Evolutionary conservation across 345 rosid species (phyloP), one percentile per base, ranked within the genome.

Genomic region (Cochlearia excelsa): DNA sequence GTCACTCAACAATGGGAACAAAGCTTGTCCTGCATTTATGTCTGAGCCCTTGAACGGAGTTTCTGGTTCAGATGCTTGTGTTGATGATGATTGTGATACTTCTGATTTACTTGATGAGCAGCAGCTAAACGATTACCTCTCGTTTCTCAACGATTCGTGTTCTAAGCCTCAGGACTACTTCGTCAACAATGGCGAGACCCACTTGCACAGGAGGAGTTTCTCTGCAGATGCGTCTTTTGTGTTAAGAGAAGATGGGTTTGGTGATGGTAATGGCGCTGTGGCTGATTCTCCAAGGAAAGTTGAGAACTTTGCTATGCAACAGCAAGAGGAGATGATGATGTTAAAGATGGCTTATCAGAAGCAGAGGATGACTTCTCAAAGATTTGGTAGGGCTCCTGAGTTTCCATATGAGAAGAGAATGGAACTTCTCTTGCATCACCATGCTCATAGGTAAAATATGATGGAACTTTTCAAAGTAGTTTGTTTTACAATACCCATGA

Each of bases 201-300:
- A 82, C 71, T 52, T 77, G 46, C 99, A 85, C 46, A 79, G 83
- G 64, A 82, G 97, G 77, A 83, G 97, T 55, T 81, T 74, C 59
- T 85, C 88, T 0, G 97, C 82, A 43, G 97, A 89, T 64, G 90
- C 77, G 39, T 79, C 77, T 45, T 79, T 78, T 51, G 79, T 79
- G 63, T 62, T 50, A 4, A 87, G 78, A 41, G 95, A 84, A 26
- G 86, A 57, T 42, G 71, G 68, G 46, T 74, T 80, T 61, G 74
- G 58, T 31, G 91, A 83, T 56, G 80, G 69, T 75, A 59, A 67
- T 40, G 77, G 67, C 55, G 65, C 65, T 61, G 80, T 68, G 30
- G 66, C 70, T 51, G 90, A 83, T 54, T 86, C 93, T n/a, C 83
- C 95, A 0, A 70, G 83, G 65, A 81, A 79, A 68, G 74, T 81